These are phyloP conservation scores for Podaxis rugospora DNA, from an alignment of 768 basidiomycete species.

Conservation along the genomic window DNA sequence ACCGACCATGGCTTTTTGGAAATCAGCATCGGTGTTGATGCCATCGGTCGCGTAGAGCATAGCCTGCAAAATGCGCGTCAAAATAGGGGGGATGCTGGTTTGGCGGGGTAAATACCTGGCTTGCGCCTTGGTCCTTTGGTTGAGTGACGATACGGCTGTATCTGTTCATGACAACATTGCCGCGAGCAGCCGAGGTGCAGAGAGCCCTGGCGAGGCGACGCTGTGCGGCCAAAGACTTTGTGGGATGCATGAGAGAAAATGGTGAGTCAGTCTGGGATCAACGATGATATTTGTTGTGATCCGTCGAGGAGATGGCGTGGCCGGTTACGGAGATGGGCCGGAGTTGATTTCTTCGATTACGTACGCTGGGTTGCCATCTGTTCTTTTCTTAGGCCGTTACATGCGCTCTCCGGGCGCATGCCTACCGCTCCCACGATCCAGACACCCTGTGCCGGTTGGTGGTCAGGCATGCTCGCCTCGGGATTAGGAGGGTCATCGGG, in stretches of 20 bases:
- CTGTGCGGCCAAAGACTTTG: constrained; percentile 19
- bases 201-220: constrained; percentile 32
- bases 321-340: constrained; percentile 14
- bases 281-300: neutral
- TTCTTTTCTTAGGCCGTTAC: constrained; percentile 40
- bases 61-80: constrained; percentile 47
- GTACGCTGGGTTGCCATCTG: constrained; percentile 47
- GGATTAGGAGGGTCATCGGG: neutral
- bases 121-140: constrained; percentile 93
- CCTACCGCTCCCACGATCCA: constrained; percentile 45
- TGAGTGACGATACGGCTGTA: constrained; percentile 83
- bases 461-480: neutral
- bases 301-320: neutral
- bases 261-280: neutral
- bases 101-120: constrained; percentile 56
- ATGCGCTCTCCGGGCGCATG: constrained; percentile 44
- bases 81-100: neutral
- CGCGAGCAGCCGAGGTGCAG: constrained; percentile 34
- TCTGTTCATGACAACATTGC: constrained; percentile 50
- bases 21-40: constrained; percentile 73
- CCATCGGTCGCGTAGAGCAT: constrained; percentile 99
- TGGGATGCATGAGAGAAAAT: constrained; percentile 13
- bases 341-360: constrained; percentile 30
- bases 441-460: constrained; percentile 27
- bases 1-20: constrained; percentile 96